Evolutionary conservation across 306 rosid species (phyloP), one percentile per base, ranked within the genome.

Genomic region (Gleditsia sinensis): DNA sequence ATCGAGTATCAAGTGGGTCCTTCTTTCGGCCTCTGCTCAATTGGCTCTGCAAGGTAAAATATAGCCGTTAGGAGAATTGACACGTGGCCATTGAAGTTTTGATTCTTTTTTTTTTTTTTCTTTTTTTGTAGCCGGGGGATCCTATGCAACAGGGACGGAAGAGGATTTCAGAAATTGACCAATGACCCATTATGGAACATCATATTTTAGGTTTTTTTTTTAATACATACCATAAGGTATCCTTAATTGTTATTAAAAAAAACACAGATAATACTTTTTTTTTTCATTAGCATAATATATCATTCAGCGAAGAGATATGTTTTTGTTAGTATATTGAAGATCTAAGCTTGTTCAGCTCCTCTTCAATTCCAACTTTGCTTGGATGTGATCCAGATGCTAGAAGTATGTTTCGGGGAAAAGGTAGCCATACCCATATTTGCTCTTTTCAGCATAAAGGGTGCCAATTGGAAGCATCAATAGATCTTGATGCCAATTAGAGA

Each of bases 301-400:
- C n/a, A n/a, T n/a, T n/a, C n/a, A n/a, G n/a, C n/a, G n/a, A n/a
- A n/a, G n/a, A n/a, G n/a, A n/a, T n/a, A n/a, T n/a, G n/a, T n/a
- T n/a, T n/a, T n/a, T n/a, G n/a, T n/a, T n/a, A n/a, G n/a, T n/a
- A n/a, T n/a, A n/a, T n/a, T n/a, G n/a, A 75, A 21, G 82, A 58
- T 81, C 40, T 81, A 32, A 90, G 82, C 85, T 85, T 90, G 87
- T 80, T 78, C 5, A 88, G 85, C 81, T 82, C 83, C 79, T 86
- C 83, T 67, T 88, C 96, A 2, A 83, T 55, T 71, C 20, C 40
- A 24, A 33, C 19, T 33, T 91, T 90, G 83, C 82, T 86, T 46
- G 96, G 91, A 75, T 90, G 96, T 59, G 93, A 86, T 80, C 91
- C 78, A 0, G 85, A n/a, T n/a, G n/a, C n/a, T n/a, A n/a, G n/a